Conservation (phyloP, 2,329 filamentous ascomycete species). For the Didymella pinodella region DNA sequence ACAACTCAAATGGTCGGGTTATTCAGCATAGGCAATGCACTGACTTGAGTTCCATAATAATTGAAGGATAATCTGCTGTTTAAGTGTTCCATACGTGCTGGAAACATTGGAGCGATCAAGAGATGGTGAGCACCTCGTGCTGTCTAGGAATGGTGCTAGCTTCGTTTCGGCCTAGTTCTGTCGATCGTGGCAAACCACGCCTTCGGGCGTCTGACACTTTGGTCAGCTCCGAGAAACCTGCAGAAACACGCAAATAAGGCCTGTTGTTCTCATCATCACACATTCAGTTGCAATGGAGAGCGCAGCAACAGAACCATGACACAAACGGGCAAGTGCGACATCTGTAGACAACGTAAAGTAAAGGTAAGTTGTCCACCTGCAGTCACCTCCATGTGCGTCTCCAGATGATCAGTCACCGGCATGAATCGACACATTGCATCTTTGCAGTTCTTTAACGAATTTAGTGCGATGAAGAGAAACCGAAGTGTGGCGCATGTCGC, state of each 20-base stretch:
- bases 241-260: background rate
- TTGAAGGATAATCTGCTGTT: background rate
- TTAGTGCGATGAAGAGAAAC: conserved; percentile 42
- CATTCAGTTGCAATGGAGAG: background rate
- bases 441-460: conserved; percentile 5
- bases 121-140: no score
- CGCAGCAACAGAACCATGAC: conserved; percentile 30
- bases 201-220: background rate
- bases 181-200: background rate
- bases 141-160: background rate
- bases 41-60: no score
- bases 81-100: no score
- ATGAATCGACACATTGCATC: background rate
- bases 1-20: no score
- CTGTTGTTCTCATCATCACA: background rate
- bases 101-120: no score
- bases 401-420: background rate
- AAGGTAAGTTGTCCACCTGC: conserved; percentile 30
- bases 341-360: conserved; percentile 42
- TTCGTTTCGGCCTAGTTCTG: background rate
- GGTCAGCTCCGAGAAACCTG: background rate
- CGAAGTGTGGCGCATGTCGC: conserved; percentile 38
- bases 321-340: conserved; percentile 44
- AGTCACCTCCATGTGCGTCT: background rate
- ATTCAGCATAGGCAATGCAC: no score